phyloP scores from a whole-genome alignment of 805 yeast species.

The Vanderwaltozyma yarrowii region DNA sequence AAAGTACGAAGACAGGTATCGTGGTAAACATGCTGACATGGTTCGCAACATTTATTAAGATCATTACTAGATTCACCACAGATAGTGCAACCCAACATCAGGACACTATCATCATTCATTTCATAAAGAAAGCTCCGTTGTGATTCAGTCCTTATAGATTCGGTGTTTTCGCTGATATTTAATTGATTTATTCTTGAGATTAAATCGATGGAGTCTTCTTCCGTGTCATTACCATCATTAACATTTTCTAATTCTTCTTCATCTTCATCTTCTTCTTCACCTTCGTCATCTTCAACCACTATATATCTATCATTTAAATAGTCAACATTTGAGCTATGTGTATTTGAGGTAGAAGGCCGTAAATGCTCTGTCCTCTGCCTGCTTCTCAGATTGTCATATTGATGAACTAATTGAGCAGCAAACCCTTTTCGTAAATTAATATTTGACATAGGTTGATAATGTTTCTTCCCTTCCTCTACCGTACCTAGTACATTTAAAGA shows the following conservation, averaged over 20 bases:
- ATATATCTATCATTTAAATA: too few relatives aligned
- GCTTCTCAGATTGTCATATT: not conserved
- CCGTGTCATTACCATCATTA: conserved; percentile 3
- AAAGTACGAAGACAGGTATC: conserved; percentile 16
- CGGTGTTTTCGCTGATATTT: not conserved
- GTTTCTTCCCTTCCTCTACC: too few relatives aligned
- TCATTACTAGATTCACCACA: conserved; percentile 12
- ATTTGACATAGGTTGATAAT: not conserved
- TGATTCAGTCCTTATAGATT: too few relatives aligned
- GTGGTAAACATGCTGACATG: conserved; percentile 15
- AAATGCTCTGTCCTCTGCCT: too few relatives aligned
- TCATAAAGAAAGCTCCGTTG: too few relatives aligned
- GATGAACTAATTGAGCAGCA: not conserved
- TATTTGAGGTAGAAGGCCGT: too few relatives aligned
- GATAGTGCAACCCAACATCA: conserved; percentile 5
- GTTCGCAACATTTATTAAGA: conserved; percentile 8
- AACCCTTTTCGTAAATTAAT: conserved; percentile 12
- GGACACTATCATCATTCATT: not conserved
- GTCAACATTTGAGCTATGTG: too few relatives aligned
- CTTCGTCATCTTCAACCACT: not conserved
- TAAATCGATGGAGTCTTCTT: too few relatives aligned
- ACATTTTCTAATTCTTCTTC: not conserved
- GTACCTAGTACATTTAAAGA: not conserved
- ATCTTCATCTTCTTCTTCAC: not conserved
- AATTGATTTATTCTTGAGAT: not conserved